These are phyloP conservation scores for Mangifera indica DNA, from an alignment of 345 rosid genomes.

Conservation along the genomic window DNA sequence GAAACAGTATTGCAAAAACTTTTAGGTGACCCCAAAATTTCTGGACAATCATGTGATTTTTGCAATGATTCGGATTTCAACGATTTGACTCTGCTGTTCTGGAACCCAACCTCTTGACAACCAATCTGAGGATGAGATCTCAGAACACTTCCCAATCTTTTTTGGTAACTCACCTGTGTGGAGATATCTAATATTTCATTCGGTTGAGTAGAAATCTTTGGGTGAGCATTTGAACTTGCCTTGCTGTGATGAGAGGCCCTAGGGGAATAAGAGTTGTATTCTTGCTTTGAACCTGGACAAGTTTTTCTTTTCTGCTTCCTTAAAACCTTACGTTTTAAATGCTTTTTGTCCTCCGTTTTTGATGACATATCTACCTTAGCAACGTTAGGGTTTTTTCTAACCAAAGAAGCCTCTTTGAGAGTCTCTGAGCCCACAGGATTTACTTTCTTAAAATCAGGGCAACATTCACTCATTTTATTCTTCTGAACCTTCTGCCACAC, in stretches of 20 bases:
- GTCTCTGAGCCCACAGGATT: constrained; percentile 16
- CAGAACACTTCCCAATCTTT: constrained; percentile 16
- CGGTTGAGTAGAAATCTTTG: constrained; percentile 18
- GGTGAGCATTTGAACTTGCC: constrained; percentile 14
- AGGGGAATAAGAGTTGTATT: constrained; percentile 18
- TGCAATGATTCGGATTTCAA: constrained; percentile 27
- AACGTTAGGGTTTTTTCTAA: constrained; percentile 26
- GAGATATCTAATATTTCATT: constrained; percentile 24
- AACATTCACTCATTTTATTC: constrained; percentile 28
- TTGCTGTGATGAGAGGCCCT: constrained; percentile 33
- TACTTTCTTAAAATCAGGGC: constrained; percentile 23
- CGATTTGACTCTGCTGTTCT: constrained; percentile 7
- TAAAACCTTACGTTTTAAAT: constrained; percentile 24
- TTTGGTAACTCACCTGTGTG: constrained; percentile 15
- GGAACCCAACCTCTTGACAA: constrained; percentile 15
- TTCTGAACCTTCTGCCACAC: constrained; percentile 56
- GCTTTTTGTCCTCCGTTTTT: constrained; percentile 26
- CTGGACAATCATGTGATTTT: constrained; percentile 20
- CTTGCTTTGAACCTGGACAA: constrained; percentile 31
- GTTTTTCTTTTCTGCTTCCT: constrained; percentile 38
- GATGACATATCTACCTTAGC: constrained; percentile 18
- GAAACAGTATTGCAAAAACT: constrained; percentile 13
- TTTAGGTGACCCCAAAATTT: constrained; percentile 13
- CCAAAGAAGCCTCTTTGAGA: constrained; percentile 22
- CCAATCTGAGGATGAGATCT: constrained; percentile 18